phyloP scores from a whole-genome alignment of 306 rosid species.

The Medicago arabica region DNA sequence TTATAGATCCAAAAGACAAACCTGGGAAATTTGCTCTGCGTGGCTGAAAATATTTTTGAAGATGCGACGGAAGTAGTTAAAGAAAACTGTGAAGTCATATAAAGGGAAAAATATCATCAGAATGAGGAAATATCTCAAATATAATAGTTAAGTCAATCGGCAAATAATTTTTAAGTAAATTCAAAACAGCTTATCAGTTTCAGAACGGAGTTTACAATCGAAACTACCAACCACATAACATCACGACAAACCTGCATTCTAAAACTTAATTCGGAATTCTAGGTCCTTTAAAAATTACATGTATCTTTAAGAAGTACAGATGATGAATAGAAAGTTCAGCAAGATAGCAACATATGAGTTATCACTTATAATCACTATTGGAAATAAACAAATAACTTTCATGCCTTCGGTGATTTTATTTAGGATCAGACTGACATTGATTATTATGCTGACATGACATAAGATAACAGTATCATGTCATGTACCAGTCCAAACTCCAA shows the following conservation, averaged over 20 bases:
- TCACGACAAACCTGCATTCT: conserved; percentile 1
- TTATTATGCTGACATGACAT: conserved; percentile 22
- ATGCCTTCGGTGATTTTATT: not conserved
- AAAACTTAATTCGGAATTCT: conserved; percentile 2
- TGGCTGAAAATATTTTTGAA: conserved; percentile 95
- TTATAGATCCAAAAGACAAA: conserved; percentile 38
- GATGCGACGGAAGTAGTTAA: conserved; percentile 84
- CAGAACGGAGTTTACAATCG: conserved; percentile 24
- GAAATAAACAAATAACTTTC: conserved; percentile 31
- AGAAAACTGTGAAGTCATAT: conserved; percentile 68
- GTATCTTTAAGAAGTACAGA: not conserved
- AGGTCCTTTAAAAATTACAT: conserved; percentile 11
- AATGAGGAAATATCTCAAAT: conserved; percentile 20
- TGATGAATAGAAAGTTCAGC: conserved; percentile 22
- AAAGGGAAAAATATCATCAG: not conserved
- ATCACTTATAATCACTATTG: not conserved
- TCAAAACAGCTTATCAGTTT: not conserved
- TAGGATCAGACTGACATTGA: conserved; percentile 21
- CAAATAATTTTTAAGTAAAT: conserved; percentile 1
- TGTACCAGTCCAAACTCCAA: not conserved
- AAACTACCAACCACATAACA: conserved; percentile 21
- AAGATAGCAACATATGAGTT: conserved; percentile 12
- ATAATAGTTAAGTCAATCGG: conserved; percentile 16
- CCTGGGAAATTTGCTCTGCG: conserved; percentile 98
- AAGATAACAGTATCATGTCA: conserved; percentile 14